Evolutionary conservation across 202 grass and related monocot genomes (phyloP).

Genomic region (Panicum hallii): DNA sequence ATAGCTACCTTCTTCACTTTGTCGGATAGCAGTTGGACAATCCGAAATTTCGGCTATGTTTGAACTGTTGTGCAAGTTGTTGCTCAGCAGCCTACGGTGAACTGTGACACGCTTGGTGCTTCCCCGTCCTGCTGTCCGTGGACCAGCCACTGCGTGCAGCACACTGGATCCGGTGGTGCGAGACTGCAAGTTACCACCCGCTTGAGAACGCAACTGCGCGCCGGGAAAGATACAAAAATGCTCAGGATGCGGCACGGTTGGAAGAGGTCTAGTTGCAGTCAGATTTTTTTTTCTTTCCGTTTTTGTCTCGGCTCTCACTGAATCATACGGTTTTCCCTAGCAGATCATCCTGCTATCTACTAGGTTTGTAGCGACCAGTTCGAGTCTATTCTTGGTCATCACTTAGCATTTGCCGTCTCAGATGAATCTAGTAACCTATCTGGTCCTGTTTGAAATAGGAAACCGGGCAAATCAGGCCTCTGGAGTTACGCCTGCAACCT

Average conservation of each 20-base stretch:
- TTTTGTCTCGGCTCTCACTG: neutral
- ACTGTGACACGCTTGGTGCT: constrained; percentile 20
- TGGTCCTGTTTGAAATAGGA: neutral
- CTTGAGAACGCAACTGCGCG: neutral
- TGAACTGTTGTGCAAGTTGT: neutral
- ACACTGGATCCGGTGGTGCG: constrained; percentile 25
- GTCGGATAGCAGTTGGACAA: neutral
- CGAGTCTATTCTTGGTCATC: neutral
- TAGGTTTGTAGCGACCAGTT: too few species aligned
- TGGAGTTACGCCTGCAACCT: neutral
- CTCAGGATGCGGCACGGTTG: constrained; percentile 13
- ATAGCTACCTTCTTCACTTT: neutral
- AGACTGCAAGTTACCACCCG: neutral
- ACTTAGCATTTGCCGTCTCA: neutral
- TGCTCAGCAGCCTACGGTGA: neutral
- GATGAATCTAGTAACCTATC: neutral
- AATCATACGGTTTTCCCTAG: neutral
- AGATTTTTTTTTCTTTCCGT: neutral
- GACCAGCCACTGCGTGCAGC: neutral
- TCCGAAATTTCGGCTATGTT: neutral
- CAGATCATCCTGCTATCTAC: neutral
- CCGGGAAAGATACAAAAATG: constrained; percentile 3
- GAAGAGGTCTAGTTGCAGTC: constrained; percentile 16
- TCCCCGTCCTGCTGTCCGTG: neutral
- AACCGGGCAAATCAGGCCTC: neutral